Base-by-base conservation (phyloP, 129 eudicot species). In the Pseudognaphalium luteoalbum region DNA sequence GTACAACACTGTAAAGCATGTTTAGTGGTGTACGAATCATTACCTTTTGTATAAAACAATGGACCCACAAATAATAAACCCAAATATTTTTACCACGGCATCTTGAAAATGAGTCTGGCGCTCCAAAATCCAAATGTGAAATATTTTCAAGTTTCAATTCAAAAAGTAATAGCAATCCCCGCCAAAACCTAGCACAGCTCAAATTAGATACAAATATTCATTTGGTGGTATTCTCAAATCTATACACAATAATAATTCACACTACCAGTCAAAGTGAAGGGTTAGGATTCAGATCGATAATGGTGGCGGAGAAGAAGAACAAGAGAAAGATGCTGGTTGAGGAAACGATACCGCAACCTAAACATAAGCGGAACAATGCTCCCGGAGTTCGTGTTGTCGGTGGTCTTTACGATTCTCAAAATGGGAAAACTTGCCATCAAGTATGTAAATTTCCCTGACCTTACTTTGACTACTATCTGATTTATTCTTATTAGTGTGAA, bases 401-500 rank as follows among this genome's bases (percentile, higher is more conserved):
- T 66, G 92, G 86, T 68, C 81, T 88, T 73, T 86, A 88, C 70
- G 97, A 88, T 68, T 83, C 97, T 25, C 69, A 81, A 30, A 74
- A 81, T 35, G 97, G 97, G 16, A 88, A 80, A 71, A 81, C 91
- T 25, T 91, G 97, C 67, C 97, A 91, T 66, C 97, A 91, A 84
- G 97, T 91, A 79, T 19, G 37, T 44, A 44, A 44, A 9, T 44
- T 44, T 44, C 51, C 15, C 11, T 44, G 15, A 25, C 28, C 28
- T 44, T 42, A 42, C 51, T 44, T 44, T 44, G 2, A 44, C 44
- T 39, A 39, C 42, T 37, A 37, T 1, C 34, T 2, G 3, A 32
- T 32, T 34, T 34, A 34, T 34, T 34, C 0, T 4, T 34, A 34
- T 34, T 34, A 34, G 4, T 34, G 6, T 6, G 4, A 44, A 11